These are phyloP conservation scores for Combretum micranthum DNA, from an alignment of 345 rosid genomes.

Conservation along the genomic window DNA sequence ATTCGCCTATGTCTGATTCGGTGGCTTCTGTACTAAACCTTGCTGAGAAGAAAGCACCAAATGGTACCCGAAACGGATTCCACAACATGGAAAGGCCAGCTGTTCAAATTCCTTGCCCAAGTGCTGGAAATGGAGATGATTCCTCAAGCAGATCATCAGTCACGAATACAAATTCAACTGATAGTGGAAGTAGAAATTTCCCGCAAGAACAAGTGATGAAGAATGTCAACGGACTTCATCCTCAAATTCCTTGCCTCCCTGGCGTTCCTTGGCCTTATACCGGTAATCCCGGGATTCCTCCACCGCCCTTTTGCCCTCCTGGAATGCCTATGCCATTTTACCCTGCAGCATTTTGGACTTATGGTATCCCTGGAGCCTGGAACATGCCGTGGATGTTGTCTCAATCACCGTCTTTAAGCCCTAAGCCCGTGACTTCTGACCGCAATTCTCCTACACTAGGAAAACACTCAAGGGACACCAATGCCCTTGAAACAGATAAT, in stretches of 20 bases:
- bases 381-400: slow-evolving; percentile 48
- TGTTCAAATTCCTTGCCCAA: slow-evolving; percentile 12
- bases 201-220: slow-evolving; percentile 23
- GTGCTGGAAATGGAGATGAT: slow-evolving; percentile 52
- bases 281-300: slow-evolving; percentile 53
- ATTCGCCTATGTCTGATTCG: slow-evolving; percentile 47
- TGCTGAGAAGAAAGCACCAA: slow-evolving; percentile 36
- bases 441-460: slow-evolving; percentile 47
- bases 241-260: slow-evolving; percentile 40
- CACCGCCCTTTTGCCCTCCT: slow-evolving; percentile 55
- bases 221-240: slow-evolving; percentile 42
- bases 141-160: slow-evolving; percentile 49
- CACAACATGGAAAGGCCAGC: slow-evolving; percentile 20
- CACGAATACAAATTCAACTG: slow-evolving; percentile 29
- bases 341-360: slow-evolving; percentile 56
- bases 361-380: slow-evolving; percentile 43
- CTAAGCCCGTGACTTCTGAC: slow-evolving; percentile 26
- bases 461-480: slow-evolving; percentile 63
- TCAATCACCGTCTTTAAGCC: slow-evolving; percentile 36
- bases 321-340: slow-evolving; percentile 58
- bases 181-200: slow-evolving; percentile 19
- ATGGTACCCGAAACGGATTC: slow-evolving; percentile 33
- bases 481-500: slow-evolving; percentile 19
- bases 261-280: slow-evolving; percentile 83
- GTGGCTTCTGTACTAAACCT: slow-evolving; percentile 40